Conservation (phyloP, 768 basidiomycete genomes). For the Favolaschia claudopus region DNA sequence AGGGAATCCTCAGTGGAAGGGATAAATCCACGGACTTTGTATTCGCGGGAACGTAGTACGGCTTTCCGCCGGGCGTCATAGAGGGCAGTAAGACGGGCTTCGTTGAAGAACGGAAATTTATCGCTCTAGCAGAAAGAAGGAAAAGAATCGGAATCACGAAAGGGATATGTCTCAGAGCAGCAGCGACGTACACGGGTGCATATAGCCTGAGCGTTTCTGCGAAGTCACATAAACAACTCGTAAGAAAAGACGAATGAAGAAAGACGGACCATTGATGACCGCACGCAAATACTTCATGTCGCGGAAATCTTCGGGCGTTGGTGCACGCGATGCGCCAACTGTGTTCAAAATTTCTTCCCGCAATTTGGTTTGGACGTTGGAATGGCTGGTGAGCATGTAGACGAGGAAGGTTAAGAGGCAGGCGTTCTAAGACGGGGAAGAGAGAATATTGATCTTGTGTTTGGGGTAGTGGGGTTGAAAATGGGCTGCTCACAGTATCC, state of each 20-base stretch:
- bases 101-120: too few relatives aligned
- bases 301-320: conserved; percentile 63
- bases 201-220: conserved; percentile 57
- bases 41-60: conserved; percentile 49
- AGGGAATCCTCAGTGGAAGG: too few relatives aligned
- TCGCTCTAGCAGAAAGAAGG: too few relatives aligned
- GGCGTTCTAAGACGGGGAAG: too few relatives aligned
- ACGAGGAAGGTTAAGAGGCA: conserved; percentile 58
- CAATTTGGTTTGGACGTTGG: conserved; percentile 51
- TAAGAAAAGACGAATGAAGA: conserved; percentile 24
- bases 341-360: conserved; percentile 57
- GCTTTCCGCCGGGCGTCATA: conserved; percentile 37
- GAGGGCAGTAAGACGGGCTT: conserved; percentile 37
- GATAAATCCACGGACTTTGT: conserved; percentile 35
- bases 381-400: conserved; percentile 63
- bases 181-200: conserved; percentile 52
- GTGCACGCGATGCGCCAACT: conserved; percentile 51
- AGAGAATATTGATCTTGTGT: too few relatives aligned
- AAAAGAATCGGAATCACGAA: too few relatives aligned
- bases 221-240: too few relatives aligned
- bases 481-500: conserved; percentile 52
- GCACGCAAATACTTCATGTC: conserved; percentile 68
- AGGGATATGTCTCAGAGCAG: conserved; percentile 30
- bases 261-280: conserved; percentile 59
- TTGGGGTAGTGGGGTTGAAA: too few relatives aligned